Evolutionary conservation across 345 rosid genomes (phyloP), one percentile per base, ranked within the genome.

Genomic region (Cardamine chenopodiifolia): DNA sequence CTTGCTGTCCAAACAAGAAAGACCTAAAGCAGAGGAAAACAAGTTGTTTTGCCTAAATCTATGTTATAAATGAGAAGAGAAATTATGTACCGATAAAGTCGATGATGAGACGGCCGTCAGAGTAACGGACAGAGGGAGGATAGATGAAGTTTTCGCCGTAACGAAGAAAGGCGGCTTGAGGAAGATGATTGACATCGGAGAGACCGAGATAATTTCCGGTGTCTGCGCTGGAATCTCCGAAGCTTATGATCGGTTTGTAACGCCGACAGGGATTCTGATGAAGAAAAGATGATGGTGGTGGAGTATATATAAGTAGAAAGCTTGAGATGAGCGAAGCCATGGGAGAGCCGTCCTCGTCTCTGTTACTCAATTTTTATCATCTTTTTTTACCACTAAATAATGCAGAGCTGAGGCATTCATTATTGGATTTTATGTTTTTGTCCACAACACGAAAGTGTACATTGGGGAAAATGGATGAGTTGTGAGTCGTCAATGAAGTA

Each of bases 221-320:
- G 11, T 85, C 90, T 7, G 88, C 79, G 1, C 81, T 34, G 8
- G 90, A 87, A 67, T 87, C 90, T 17, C 90, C 90, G 52, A 87
- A 85, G 85, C 88, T 83, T 67, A 87, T 68, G 72, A 87, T 74
- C 1, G 88, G 78, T 17, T 32, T 9, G 58, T 39, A 64, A 12
- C 34, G 71, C 32, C 7, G 42, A 59, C 72, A 69, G 74, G 15
- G 74, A 22, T 29, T 22, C 29, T 32, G 63, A 55, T 39, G 73
- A 65, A 50, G 37, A 68, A 32, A 31, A 4, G 8, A 23, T 6
- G 4, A 65, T 34, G 22, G 50, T 55, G 5, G 62, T 52, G 25
- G 8, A 37, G 73, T 8, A 58, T 2, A 15, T 19, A 47, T 14
- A 19, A 78, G 22, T 18, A 66, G 37, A 31, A 71, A 65, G 40